Conservation (phyloP, 768 basidiomycete genomes). For the Mycena vulgaris region DNA sequence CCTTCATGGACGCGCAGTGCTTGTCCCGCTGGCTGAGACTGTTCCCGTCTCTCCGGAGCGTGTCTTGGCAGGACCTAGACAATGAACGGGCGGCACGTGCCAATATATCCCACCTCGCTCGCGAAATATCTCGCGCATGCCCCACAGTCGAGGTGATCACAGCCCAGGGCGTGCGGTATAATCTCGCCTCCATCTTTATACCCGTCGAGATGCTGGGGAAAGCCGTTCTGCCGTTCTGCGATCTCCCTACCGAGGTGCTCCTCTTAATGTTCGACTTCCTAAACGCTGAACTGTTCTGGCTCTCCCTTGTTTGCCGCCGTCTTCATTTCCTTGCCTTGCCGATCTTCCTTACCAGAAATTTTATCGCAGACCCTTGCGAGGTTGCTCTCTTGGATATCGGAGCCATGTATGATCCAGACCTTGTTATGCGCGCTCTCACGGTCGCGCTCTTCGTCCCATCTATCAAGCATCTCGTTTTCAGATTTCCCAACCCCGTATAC, state of each 20-base stretch:
- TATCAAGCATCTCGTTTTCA: conserved; percentile 14
- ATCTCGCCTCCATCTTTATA: neutral
- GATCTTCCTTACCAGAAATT: conserved; percentile 9
- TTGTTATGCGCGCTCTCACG: conserved; percentile 6
- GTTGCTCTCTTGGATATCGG: neutral
- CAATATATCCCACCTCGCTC: neutral
- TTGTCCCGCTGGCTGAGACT: conserved; percentile 16
- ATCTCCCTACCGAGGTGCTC: conserved; percentile 20
- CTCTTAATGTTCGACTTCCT: conserved; percentile 12
- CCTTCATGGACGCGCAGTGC: neutral
- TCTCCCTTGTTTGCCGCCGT: conserved; percentile 22
- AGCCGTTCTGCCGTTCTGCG: neutral
- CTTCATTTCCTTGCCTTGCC: conserved; percentile 24
- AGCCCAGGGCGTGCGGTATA: neutral
- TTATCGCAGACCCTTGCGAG: neutral
- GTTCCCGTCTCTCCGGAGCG: conserved; percentile 10
- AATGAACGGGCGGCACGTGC: too few relatives aligned
- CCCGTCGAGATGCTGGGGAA: too few relatives aligned
- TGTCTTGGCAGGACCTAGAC: neutral
- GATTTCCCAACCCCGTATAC: neutral
- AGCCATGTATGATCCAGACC: neutral
- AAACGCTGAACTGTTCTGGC: neutral
- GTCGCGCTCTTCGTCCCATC: conserved; percentile 19
- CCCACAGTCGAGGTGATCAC: conserved; percentile 6
- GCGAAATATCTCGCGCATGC: conserved; percentile 17